Base-by-base conservation (phyloP, 108 stramenopile species). In the Pseudonitzschia multiseries region DNA sequence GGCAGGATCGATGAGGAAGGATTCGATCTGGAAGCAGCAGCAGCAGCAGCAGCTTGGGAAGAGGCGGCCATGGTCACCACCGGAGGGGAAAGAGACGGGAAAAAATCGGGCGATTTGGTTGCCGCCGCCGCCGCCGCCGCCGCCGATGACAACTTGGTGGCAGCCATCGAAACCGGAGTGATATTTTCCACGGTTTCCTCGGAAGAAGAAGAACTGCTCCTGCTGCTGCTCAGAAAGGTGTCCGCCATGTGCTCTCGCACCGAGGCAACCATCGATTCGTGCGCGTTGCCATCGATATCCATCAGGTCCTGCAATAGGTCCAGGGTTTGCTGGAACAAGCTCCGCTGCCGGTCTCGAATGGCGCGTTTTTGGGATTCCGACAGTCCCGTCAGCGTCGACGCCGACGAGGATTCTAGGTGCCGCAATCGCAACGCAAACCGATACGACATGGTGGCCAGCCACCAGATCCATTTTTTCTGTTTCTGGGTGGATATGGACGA, bases 401-500 rank as follows among this genome's bases (percentile, higher is more conserved):
- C 18, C 46, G 64, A 32, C 3, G 64, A 74, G 6, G 51, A 65
- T 62, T 77, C 76, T 26, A 91, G 62, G 59, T 90, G 86, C 13
- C 90, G 87, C 42, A 94, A 69, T 48, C 91, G 79, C 62, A 87
- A 70, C 6, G 93, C 89, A 71, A 94, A 94, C 14, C 93, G 85
- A 76, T 89, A 88, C 14, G 88, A 88, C 76, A 90, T 89, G 62
- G 88, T 84, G 24, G 93, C 89, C 24, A 94, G 70, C 93, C 91
- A 92, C 89, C 89, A 90, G 24, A 88, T 84, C 93, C 93, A 94
- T 67, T 92, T 92, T 44, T 84, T 65, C 61, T 94, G 91, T 53
- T 89, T 74, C 68, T 87, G 81, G 40, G 79, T 63, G n/a, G 88
- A 88, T 53, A 92, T 86, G 13, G 91, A 86, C 15, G 86, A 82